These are phyloP conservation scores for Ophiostoma sp. DNA, from an alignment of 2,329 filamentous ascomycete genomes.

Conservation along the genomic window DNA sequence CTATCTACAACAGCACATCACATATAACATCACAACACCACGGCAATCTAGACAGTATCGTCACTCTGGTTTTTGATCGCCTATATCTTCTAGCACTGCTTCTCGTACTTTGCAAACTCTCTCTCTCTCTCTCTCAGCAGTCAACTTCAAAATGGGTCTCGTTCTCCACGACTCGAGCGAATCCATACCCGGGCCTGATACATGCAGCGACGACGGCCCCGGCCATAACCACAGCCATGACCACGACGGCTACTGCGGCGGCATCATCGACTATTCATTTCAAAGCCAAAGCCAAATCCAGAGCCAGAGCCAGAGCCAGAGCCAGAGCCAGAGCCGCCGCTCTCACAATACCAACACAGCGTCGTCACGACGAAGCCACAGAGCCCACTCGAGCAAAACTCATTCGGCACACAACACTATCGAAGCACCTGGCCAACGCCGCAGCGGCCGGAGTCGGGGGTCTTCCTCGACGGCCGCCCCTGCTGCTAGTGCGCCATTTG, in stretches of 20 bases:
- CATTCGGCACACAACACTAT: background rate
- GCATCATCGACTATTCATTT: background rate
- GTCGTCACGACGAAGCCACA: background rate
- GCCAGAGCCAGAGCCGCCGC: background rate
- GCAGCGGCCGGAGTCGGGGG: background rate
- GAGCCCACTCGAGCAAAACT: background rate
- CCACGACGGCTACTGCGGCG: background rate
- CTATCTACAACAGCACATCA: background rate
- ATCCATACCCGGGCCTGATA: background rate
- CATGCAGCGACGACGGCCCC: slow-evolving; percentile 2
- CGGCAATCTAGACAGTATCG: background rate
- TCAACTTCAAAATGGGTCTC: background rate
- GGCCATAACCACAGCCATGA: background rate
- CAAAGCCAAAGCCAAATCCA: background rate
- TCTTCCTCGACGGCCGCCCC: background rate
- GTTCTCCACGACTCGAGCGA: slow-evolving; percentile 5
- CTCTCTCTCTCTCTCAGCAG: background rate
- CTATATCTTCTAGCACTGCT: background rate
- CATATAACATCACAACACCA: background rate
- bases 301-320: background rate
- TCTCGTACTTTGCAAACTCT: background rate
- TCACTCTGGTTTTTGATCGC: background rate
- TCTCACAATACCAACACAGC: background rate
- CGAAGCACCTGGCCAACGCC: background rate
- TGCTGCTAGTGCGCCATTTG: background rate